Percentiles rank a stretch among this genome's conserved stretches.
Evolutionary conservation across 148 eudicot genomes (phyloP).

Genomic region (Cornus suecica): DNA sequence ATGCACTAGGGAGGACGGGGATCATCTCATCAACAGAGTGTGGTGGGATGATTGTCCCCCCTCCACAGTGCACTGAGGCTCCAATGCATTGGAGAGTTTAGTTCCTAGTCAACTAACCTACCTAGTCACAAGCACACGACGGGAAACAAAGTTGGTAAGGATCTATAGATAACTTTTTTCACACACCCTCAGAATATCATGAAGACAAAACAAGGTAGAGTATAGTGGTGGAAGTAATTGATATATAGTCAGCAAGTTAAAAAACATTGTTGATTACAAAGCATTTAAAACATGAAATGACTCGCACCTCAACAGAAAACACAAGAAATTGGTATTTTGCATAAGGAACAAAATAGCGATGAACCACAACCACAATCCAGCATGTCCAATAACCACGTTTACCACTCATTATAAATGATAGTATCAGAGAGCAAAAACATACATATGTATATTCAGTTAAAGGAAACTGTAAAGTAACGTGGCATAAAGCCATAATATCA

Average conservation of each 20-base stretch:
- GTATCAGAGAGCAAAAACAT: background rate
- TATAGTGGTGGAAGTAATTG: no score
- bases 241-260: background rate
- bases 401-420: background rate
- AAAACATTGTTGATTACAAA: background rate
- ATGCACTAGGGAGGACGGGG: no score
- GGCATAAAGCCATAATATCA: no score
- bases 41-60: no score
- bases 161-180: background rate
- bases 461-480: background rate
- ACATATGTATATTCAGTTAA: background rate
- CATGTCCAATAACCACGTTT: background rate
- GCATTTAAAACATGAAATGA: background rate
- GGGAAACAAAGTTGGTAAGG: no score
- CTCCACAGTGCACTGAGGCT: no score
- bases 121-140: background rate
- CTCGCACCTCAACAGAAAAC: background rate
- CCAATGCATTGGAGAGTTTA: no score
- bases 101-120: no score
- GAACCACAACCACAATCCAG: background rate
- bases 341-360: background rate
- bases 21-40: no score
- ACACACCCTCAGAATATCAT: background rate
- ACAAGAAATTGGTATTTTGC: background rate
- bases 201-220: background rate